Evolutionary conservation across 2,329 filamentous ascomycete species (phyloP).

Genomic region (Fusarium sp.): DNA sequence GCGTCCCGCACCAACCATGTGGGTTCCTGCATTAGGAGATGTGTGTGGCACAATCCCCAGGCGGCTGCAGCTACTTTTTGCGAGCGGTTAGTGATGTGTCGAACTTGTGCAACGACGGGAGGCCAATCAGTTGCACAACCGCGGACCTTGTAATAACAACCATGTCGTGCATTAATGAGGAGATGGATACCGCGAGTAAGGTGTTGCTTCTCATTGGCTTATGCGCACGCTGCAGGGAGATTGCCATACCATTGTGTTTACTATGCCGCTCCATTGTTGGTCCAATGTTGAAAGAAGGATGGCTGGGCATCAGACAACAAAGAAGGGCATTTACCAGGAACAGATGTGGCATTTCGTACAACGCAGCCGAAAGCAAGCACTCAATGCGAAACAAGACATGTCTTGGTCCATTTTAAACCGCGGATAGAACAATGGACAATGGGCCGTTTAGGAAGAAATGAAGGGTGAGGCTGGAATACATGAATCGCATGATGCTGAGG

Average conservation of each 20-base stretch:
- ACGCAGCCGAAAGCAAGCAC: slow-evolving; percentile 2
- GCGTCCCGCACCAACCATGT: slow-evolving; percentile 2
- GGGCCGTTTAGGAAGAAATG: not conserved
- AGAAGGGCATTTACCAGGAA: not conserved
- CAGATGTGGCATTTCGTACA: not conserved
- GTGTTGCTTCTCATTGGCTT: slow-evolving; percentile 20
- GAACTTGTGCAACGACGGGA: slow-evolving; percentile 30
- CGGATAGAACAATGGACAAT: slow-evolving; percentile 1
- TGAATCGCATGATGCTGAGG: not conserved
- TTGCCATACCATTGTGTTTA: not conserved
- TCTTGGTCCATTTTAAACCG: slow-evolving; percentile 9
- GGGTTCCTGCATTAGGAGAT: slow-evolving; percentile 45
- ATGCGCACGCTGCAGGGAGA: not conserved
- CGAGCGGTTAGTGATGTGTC: slow-evolving; percentile 24
- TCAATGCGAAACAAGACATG: slow-evolving; percentile 34
- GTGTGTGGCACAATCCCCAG: slow-evolving; percentile 14
- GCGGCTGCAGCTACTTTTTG: slow-evolving; percentile 17
- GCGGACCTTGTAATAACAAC: slow-evolving; percentile 11
- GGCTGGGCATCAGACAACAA: not conserved
- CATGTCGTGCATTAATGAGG: slow-evolving; percentile 10
- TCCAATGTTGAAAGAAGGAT: not conserved
- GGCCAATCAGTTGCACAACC: slow-evolving; percentile 26
- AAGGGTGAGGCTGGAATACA: not conserved
- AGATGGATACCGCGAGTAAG: not conserved
- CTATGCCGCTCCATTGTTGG: not conserved